Conservation (phyloP, 2,329 filamentous ascomycete genomes). For the Xylariaceae sp. region DNA sequence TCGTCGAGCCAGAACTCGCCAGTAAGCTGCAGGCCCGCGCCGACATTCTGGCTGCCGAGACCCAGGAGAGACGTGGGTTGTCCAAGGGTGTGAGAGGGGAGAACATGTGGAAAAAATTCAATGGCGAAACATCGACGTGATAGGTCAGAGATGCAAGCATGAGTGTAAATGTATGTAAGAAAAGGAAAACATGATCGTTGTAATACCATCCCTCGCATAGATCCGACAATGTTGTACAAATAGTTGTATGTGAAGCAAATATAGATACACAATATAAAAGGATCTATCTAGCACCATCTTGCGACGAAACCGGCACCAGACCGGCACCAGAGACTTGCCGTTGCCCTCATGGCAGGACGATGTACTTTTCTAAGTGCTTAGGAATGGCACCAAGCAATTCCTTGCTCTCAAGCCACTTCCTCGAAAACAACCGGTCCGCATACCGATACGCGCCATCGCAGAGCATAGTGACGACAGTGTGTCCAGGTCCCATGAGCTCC, state of each 20-base stretch:
- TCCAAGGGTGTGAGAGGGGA: conserved; percentile 20
- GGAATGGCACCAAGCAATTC: conserved; percentile 78
- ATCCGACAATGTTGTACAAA: conserved; percentile 7
- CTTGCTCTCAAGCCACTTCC: conserved; percentile 87
- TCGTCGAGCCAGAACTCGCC: conserved; percentile 36
- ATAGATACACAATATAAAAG: conserved; percentile 22
- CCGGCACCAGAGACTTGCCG: background rate
- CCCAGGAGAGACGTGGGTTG: conserved; percentile 30
- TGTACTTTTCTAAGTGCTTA: conserved; percentile 84
- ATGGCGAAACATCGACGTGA: conserved; percentile 13
- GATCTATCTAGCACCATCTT: conserved; percentile 5
- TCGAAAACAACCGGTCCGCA: conserved; percentile 88
- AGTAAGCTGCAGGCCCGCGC: conserved; percentile 39
- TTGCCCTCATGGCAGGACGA: conserved; percentile 69
- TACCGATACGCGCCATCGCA: conserved; percentile 98
- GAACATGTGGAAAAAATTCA: conserved; percentile 33
- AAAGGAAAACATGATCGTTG: conserved; percentile 4
- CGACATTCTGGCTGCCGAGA: conserved; percentile 36
- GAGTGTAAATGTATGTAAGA: background rate
- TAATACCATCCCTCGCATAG: conserved; percentile 10
- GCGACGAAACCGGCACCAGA: background rate
- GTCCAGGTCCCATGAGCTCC: conserved; percentile 80
- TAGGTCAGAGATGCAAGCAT: background rate
- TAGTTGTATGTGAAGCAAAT: conserved; percentile 12
- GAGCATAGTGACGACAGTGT: conserved; percentile 89